Base-by-base conservation (phyloP, 2,329 filamentous ascomycete species). In the Claviceps pazoutovae region DNA sequence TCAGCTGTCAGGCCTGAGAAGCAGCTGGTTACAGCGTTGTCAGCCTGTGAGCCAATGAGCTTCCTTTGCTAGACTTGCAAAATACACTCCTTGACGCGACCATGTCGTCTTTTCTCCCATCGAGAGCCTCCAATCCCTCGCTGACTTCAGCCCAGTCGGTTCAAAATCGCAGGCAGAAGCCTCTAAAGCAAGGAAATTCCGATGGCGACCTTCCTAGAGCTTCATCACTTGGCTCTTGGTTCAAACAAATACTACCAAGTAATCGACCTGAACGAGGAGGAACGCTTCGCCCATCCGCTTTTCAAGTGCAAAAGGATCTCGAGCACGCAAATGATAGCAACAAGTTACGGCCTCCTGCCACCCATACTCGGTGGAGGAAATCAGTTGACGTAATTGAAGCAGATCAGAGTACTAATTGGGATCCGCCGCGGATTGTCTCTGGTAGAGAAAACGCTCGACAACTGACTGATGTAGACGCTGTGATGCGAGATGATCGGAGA, bases 211-310 rank as follows among this genome's bases (percentile, higher is more conserved):
- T 48, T 38, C 53, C 46, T 48, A 57, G 48, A 7, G 48, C 51
- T 8, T 23, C 52, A 19, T 71, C 71, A 5, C 55, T 73, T 17
- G 56, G 65, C 16, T 62, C 62, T 48, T 72, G 74, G 58, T 60
- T 77, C 49, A 70, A 61, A 52, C 72, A 62, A 50, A 64, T 78
- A 2, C 62, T 76, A 9, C 75, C 76, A 0, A 74, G 69, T 55
- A 68, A 71, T 52, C 71, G 70, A 6, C 66, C 72, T 1, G 76
- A 79, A 55, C 69, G 70, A 34, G 74, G 76, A 19, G 71, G 75
- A 9, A 78, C 75, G 1, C 51, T 63, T 43, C 71, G 73, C 41
- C 51, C 56, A 23, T 58, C 58, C 5, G 60, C 63, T 1, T 64
- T 60, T 48, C 64, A 59, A 63, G 61, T 64, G 36, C 50, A 54